Evolutionary conservation across 208 protist genomes (phyloP).

Genomic region (Crithidia acanthocephali): DNA sequence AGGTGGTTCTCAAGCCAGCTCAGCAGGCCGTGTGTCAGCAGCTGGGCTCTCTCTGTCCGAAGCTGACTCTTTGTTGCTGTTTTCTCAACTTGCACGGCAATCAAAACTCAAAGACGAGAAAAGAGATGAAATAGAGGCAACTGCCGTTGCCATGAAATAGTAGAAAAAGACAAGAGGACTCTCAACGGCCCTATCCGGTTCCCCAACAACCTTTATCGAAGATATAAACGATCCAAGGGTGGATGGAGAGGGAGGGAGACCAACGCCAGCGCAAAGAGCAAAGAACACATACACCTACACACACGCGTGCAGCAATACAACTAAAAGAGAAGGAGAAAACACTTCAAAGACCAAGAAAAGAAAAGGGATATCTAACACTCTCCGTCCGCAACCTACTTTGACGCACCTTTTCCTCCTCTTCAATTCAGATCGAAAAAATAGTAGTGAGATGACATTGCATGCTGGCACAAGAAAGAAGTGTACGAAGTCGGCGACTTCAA

Average conservation of each 20-base stretch:
- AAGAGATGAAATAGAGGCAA: constrained; percentile 11
- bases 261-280: not conserved
- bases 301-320: not conserved
- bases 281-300: too few species aligned
- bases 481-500: too few species aligned
- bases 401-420: too few species aligned
- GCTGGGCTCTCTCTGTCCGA: not conserved
- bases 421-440: too few species aligned
- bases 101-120: constrained; percentile 10
- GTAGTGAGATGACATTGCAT: too few species aligned
- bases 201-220: not conserved
- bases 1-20: too few species aligned
- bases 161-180: not conserved
- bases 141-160: not conserved
- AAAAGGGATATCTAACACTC: too few species aligned
- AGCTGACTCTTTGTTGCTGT: not conserved
- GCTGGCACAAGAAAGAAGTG: too few species aligned
- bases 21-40: too few species aligned
- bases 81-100: not conserved
- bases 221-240: not conserved
- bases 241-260: not conserved
- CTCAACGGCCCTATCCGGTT: not conserved
- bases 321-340: constrained; percentile 2
- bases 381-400: too few species aligned
- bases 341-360: too few species aligned